Evolutionary conservation across 495 filamentous ascomycete species (phyloP).

Genomic region (Clavariopsis aquatica): DNA sequence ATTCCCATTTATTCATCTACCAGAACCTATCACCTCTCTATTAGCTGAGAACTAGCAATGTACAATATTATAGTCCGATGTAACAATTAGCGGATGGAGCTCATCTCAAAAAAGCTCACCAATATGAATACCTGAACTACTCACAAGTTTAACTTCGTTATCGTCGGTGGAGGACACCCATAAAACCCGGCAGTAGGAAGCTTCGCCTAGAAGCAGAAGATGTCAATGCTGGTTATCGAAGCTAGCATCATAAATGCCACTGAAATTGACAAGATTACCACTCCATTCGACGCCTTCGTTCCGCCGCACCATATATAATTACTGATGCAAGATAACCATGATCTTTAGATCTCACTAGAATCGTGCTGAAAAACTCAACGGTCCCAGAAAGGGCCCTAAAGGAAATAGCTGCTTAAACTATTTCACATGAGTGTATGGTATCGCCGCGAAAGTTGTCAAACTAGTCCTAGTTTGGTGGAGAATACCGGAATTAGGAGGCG

Average conservation of each 20-base stretch:
- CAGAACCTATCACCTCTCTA: no score
- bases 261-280: slow-evolving; percentile 50
- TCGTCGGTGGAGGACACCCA: slow-evolving; percentile 60
- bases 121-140: not conserved
- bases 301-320: slow-evolving; percentile 56
- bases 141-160: slow-evolving; percentile 50
- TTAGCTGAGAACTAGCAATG: no score
- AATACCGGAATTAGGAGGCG: slow-evolving; percentile 48
- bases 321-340: slow-evolving; percentile 65
- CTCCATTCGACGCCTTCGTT: slow-evolving; percentile 50
- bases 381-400: slow-evolving; percentile 57
- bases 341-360: slow-evolving; percentile 62
- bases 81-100: no score
- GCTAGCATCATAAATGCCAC: slow-evolving; percentile 48
- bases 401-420: slow-evolving; percentile 57
- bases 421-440: slow-evolving; percentile 47
- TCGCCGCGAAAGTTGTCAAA: slow-evolving; percentile 46
- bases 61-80: no score
- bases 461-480: slow-evolving; percentile 46
- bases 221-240: slow-evolving; percentile 58
- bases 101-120: not conserved
- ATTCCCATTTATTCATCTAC: no score
- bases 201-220: slow-evolving; percentile 56
- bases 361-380: slow-evolving; percentile 62
- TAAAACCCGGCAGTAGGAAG: slow-evolving; percentile 61